Base-by-base conservation (phyloP, 495 filamentous ascomycete species). In the Xylaria castorea region DNA sequence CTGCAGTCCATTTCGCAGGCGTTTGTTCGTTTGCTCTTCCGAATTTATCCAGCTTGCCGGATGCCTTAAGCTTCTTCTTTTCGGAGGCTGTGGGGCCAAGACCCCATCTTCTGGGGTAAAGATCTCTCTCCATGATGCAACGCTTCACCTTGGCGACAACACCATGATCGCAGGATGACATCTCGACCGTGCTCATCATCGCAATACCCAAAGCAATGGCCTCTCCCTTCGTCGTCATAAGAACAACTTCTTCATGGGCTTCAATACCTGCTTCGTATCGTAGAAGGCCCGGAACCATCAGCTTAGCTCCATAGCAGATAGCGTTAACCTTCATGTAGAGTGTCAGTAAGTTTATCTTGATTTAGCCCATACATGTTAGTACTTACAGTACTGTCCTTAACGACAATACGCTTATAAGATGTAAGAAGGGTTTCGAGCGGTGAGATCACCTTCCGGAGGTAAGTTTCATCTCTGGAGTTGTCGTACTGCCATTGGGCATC, bases 21-120 rank as follows among this genome's bases (percentile, higher is more conserved):
- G 96, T 99, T 66, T 89, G 87, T 79, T 97, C 95, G 82, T 98
- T 99, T 64, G 93, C 81, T 53, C 95, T 89, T 69, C 96, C 96
- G 73, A 89, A 98, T 89, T 99, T 99, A 86, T 99, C 96, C 34
- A 99, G 91, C 85, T 97, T 95, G 80, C 96, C 96, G 74, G 92
- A 91, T n/a, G 92, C 92, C 88, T 98, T 98, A 85, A 99, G 90
- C 89, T 98, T 97, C 91, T 98, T 98, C 91, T 99, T 99, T 85
- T 97, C 92, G 53, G 92, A 77, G 36, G 96, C 95, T 69, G 93
- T 89, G 51, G 95, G 95, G 57, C 96, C 96, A 75, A 97, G 82
- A 64, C 97, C 97, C 96, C 96, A 99, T 86, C 94, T 85, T 80
- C 93, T 88, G 70, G 95, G 95, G 87, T 99, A 99, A 16, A 97